A percentile compares a stretch with the other conserved stretches of the same genome.
phyloP scores from a whole-genome alignment of 176 grass and related monocot genomes.

The Phragmites australis region DNA sequence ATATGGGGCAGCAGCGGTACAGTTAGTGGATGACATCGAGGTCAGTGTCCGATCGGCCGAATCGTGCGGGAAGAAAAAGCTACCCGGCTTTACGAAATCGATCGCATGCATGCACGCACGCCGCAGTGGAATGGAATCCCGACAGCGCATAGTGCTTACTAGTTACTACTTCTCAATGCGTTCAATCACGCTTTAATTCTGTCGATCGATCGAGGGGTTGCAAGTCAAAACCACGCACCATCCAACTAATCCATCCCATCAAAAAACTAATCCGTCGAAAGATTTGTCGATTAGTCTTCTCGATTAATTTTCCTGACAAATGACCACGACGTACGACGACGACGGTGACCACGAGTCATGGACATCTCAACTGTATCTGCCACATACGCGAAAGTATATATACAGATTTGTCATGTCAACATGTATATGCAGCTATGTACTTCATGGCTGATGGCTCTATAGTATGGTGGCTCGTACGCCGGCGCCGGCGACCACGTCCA shows the following conservation, averaged over 20 bases:
- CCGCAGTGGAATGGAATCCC: not conserved
- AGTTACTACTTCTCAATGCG: not conserved
- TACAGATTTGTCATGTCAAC: no score
- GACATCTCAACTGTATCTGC: not conserved
- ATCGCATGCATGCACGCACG: not conserved
- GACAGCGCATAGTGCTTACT: slow-evolving; percentile 22
- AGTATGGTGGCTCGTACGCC: not conserved
- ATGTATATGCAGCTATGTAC: no score
- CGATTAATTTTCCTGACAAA: not conserved
- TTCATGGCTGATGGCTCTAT: not conserved
- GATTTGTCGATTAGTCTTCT: not conserved
- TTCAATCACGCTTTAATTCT: slow-evolving; percentile 20
- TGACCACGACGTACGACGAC: not conserved
- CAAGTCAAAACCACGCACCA: slow-evolving; percentile 19
- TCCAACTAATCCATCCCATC: not conserved
- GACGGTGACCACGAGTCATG: not conserved
- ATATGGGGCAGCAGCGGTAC: not conserved
- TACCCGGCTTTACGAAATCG: not conserved
- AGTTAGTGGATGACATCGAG: not conserved
- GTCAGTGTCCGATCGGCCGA: slow-evolving; percentile 30
- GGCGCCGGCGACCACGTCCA: slow-evolving; percentile 55
- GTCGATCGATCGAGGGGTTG: not conserved
- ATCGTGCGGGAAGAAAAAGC: not conserved
- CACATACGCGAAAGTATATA: not conserved
- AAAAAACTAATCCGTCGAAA: not conserved